Percentiles rank a stretch among this genome's conserved stretches.
These are phyloP conservation scores for Cadophora gregata DNA, from an alignment of 2,329 filamentous ascomycete species.

Conservation along the genomic window DNA sequence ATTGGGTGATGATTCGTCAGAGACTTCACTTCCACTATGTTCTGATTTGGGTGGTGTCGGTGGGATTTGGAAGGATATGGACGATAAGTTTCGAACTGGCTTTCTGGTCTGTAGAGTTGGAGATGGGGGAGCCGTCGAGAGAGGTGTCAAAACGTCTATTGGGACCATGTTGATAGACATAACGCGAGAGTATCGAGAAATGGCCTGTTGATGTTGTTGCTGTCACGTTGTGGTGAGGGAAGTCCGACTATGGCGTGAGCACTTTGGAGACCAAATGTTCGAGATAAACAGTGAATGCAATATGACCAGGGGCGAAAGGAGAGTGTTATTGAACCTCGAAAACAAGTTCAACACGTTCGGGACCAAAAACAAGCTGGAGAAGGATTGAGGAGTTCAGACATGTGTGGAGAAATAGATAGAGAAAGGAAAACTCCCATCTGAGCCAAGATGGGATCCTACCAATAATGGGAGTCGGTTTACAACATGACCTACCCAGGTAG, in stretches of 20 bases:
- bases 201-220: not conserved
- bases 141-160: slow-evolving; percentile 3
- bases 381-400: slow-evolving; percentile 15
- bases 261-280: not conserved
- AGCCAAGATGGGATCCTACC: slow-evolving; percentile 17
- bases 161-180: slow-evolving; percentile 21
- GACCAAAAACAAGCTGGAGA: slow-evolving; percentile 1
- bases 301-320: not conserved
- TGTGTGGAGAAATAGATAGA: slow-evolving; percentile 21
- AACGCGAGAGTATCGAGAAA: not conserved
- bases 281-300: not conserved
- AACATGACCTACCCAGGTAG: slow-evolving; percentile 5
- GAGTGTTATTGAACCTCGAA: slow-evolving; percentile 12
- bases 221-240: not conserved
- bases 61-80: slow-evolving; percentile 33
- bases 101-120: slow-evolving; percentile 21
- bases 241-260: not conserved
- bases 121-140: slow-evolving; percentile 14
- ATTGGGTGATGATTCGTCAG: slow-evolving; percentile 30
- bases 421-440: not conserved
- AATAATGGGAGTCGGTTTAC: slow-evolving; percentile 9
- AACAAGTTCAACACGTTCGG: not conserved
- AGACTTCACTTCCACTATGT: slow-evolving; percentile 34
- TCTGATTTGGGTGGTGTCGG: slow-evolving; percentile 42
- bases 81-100: slow-evolving; percentile 19